A percentile compares a stretch with the other conserved stretches of the same genome.
These are phyloP conservation scores for Oryza officinalis DNA, from an alignment of 176 grass and related monocot genomes.

Conservation along the genomic window DNA sequence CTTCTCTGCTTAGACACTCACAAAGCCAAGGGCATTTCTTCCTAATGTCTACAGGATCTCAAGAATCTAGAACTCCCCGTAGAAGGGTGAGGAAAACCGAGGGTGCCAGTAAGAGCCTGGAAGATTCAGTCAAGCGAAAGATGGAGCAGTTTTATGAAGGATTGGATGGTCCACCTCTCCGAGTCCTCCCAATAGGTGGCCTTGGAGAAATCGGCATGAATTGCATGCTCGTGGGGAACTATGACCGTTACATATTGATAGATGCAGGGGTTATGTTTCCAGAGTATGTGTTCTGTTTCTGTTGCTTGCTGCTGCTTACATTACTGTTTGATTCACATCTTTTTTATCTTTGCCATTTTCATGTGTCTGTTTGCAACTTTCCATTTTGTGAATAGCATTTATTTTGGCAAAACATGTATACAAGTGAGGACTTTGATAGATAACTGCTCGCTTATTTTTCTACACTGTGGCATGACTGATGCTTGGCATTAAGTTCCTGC, in stretches of 20 bases:
- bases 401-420: slow-evolving; percentile 5
- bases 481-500: background rate
- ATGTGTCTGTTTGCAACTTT: background rate
- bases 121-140: slow-evolving; percentile 94
- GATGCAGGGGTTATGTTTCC: slow-evolving; percentile 99
- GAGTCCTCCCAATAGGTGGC: slow-evolving; percentile 92
- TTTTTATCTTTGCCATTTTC: background rate
- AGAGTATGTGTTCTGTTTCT: slow-evolving; percentile 61
- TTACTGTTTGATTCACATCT: background rate
- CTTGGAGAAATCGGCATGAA: slow-evolving; percentile 99
- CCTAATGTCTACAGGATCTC: slow-evolving; percentile 29
- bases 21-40: background rate
- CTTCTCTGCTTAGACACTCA: background rate
- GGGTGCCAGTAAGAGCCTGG: slow-evolving; percentile 80
- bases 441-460: background rate
- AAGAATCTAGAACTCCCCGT: slow-evolving; percentile 56
- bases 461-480: background rate
- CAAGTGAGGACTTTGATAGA: background rate
- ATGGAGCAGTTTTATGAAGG: slow-evolving; percentile 99
- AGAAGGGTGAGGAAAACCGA: slow-evolving; percentile 69
- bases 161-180: slow-evolving; percentile 78
- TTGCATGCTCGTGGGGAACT: slow-evolving; percentile 98
- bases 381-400: slow-evolving; percentile 1
- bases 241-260: slow-evolving; percentile 94
- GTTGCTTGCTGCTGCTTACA: background rate